Evolutionary conservation across 441 rosid genomes (phyloP).

Genomic region (Hura crepitans): DNA sequence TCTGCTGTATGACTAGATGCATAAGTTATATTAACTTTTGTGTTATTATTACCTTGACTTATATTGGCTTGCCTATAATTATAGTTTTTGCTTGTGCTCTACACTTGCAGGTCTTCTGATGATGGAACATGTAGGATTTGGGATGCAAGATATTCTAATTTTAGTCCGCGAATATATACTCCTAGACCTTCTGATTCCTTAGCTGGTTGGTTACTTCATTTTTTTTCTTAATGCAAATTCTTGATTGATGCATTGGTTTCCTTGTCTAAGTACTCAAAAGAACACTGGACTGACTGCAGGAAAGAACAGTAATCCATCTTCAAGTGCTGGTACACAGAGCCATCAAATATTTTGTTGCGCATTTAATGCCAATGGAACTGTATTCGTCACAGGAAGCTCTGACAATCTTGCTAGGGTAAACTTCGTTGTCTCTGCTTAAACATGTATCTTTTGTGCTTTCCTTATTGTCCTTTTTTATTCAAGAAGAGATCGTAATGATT

Average conservation of each 20-base stretch:
- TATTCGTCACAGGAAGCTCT: constrained; percentile 98
- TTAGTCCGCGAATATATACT: constrained; percentile 65
- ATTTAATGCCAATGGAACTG: constrained; percentile 93
- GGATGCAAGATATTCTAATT: constrained; percentile 83
- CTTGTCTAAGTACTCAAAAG: constrained; percentile 26
- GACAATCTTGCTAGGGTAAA: constrained; percentile 94
- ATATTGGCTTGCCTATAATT: not conserved
- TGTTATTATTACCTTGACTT: not conserved
- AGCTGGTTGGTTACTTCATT: constrained; percentile 52
- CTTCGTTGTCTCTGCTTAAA: constrained; percentile 15
- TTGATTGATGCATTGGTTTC: constrained; percentile 20
- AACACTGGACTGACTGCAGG: constrained; percentile 48
- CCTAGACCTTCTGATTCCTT: constrained; percentile 72
- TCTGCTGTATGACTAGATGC: not conserved
- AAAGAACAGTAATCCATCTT: constrained; percentile 60
- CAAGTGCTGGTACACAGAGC: constrained; percentile 54
- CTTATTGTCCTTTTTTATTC: constrained; percentile 6
- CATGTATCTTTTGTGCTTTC: not conserved
- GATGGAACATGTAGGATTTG: constrained; percentile 99
- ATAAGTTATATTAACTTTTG: not conserved
- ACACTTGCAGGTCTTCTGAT: constrained; percentile 83
- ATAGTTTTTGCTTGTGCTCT: constrained; percentile 14
- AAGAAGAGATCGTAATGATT: constrained; percentile 10
- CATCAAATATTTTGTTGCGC: constrained; percentile 95
- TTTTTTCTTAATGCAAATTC: constrained; percentile 7